A percentile compares a stretch with the other conserved stretches of the same genome.
These are phyloP conservation scores for Torulaspora pretoriensis DNA, from an alignment of 1,139 yeast genomes.

Conservation along the genomic window DNA sequence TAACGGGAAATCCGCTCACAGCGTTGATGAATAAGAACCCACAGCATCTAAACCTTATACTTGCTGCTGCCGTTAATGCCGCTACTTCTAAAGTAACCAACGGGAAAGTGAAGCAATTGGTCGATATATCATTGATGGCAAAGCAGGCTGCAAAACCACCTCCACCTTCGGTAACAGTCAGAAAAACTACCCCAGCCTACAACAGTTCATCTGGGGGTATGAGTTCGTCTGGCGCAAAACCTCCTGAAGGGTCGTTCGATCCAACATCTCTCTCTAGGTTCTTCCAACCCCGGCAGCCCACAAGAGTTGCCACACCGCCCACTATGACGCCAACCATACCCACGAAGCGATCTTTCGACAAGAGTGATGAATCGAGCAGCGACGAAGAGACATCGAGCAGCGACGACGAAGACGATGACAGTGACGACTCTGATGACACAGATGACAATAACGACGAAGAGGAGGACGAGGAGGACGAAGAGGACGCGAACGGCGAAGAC, in stretches of 20 bases:
- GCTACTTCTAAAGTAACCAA: slow-evolving; percentile 63
- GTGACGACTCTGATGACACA: slow-evolving; percentile 9
- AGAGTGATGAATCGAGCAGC: slow-evolving; percentile 19
- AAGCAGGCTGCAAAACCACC: slow-evolving; percentile 13
- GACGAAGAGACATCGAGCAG: slow-evolving; percentile 20
- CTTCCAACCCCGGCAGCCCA: slow-evolving; percentile 36
- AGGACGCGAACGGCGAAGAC: slow-evolving; percentile 13
- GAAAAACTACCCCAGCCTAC: slow-evolving; percentile 12
- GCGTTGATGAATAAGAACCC: slow-evolving; percentile 85
- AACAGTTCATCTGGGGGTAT: slow-evolving; percentile 6
- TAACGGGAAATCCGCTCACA: slow-evolving; percentile 73
- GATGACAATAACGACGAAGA: slow-evolving; percentile 8
- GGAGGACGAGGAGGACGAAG: slow-evolving; percentile 11
- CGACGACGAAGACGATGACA: slow-evolving; percentile 20
- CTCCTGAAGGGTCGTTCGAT: slow-evolving; percentile 28
- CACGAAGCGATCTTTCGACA: slow-evolving; percentile 23
- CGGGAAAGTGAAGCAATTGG: slow-evolving; percentile 40
- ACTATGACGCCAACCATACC: slow-evolving; percentile 20
- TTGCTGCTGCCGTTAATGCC: slow-evolving; percentile 79
- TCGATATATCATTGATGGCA: slow-evolving; percentile 30
- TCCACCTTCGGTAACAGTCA: slow-evolving; percentile 12
- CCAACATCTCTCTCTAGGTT: slow-evolving; percentile 37
- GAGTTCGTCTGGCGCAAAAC: slow-evolving; percentile 10
- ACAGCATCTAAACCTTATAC: slow-evolving; percentile 73
- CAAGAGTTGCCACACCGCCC: slow-evolving; percentile 18